These are phyloP conservation scores for Metschnikowia shivogae DNA, from an alignment of 805 yeast species.

Conservation along the genomic window DNA sequence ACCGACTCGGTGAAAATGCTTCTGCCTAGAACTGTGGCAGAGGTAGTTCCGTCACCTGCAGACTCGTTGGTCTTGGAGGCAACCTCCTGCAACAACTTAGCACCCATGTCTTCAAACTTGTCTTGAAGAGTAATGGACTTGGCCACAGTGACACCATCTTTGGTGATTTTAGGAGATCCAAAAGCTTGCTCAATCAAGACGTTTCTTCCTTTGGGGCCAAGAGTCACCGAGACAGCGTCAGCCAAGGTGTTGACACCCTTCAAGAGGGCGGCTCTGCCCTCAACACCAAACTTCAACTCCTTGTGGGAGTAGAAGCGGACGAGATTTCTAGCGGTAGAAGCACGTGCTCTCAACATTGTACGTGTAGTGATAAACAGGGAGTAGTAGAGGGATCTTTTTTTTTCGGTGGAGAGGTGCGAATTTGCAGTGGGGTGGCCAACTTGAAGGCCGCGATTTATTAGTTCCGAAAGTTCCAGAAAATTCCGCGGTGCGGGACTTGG, in stretches of 20 bases:
- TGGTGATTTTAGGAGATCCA: constrained; percentile 97
- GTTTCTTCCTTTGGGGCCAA: constrained; percentile 98
- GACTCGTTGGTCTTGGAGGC: constrained; percentile 95
- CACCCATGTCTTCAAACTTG: constrained; percentile 95
- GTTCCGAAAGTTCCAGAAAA: constrained; percentile 16
- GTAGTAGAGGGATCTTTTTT: background rate
- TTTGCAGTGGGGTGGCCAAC: constrained; percentile 5
- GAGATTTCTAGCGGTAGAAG: constrained; percentile 38
- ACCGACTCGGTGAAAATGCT: constrained; percentile 93
- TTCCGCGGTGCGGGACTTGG: constrained; percentile 5
- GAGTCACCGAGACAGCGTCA: constrained; percentile 92
- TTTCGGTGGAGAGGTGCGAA: background rate
- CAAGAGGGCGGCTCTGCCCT: constrained; percentile 90
- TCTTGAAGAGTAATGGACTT: constrained; percentile 75
- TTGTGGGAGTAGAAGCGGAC: constrained; percentile 67
- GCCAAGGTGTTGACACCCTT: constrained; percentile 94
- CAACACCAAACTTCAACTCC: constrained; percentile 94
- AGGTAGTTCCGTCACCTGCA: constrained; percentile 98
- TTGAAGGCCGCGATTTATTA: constrained; percentile 8
- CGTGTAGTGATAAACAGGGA: background rate
- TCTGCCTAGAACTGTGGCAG: constrained; percentile 95
- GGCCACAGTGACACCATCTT: constrained; percentile 98
- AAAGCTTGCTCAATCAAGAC: constrained; percentile 95
- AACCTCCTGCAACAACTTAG: constrained; percentile 91
- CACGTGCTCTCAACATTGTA: constrained; percentile 49